phyloP scores from a whole-genome alignment of 306 rosid genomes.

The Alnus rubra region DNA sequence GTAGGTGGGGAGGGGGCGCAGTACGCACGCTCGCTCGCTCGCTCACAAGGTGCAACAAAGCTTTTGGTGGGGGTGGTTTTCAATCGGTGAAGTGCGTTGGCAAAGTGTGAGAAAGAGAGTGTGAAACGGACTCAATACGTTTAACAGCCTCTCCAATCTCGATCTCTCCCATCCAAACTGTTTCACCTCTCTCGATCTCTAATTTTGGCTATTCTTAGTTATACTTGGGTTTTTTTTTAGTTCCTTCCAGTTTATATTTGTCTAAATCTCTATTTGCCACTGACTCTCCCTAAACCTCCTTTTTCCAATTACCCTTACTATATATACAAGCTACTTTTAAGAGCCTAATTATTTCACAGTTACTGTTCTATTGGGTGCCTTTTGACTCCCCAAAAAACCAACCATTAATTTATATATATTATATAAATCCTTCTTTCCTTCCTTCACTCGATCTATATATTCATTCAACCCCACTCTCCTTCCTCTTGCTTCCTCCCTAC shows the following conservation, averaged over 20 bases:
- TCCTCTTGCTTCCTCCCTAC: slow-evolving; percentile 62
- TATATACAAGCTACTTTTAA: slow-evolving; percentile 30
- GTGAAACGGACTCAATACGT: slow-evolving; percentile 61
- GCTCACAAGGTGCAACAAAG: slow-evolving; percentile 35
- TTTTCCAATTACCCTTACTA: slow-evolving; percentile 19
- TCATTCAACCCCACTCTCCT: slow-evolving; percentile 24
- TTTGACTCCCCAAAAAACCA: slow-evolving; percentile 38
- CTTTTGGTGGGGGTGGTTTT: slow-evolving; percentile 41
- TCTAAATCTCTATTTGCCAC: slow-evolving; percentile 27
- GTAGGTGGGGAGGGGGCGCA: neutral
- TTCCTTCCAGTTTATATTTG: slow-evolving; percentile 14
- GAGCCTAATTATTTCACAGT: slow-evolving; percentile 53
- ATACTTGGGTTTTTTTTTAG: slow-evolving; percentile 33
- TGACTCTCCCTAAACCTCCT: slow-evolving; percentile 40
- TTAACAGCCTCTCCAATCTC: slow-evolving; percentile 35
- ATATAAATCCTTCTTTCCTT: neutral
- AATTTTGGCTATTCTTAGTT: slow-evolving; percentile 70
- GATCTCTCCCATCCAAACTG: slow-evolving; percentile 41
- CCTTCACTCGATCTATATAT: slow-evolving; percentile 27
- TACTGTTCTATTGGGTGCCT: slow-evolving; percentile 67
- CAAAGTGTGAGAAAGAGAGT: slow-evolving; percentile 95
- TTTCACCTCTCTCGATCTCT: slow-evolving; percentile 34
- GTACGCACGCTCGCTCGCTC: too few relatives aligned
- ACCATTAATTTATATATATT: neutral
- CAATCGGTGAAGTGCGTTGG: slow-evolving; percentile 66